Evolutionary conservation across 1,284 basidiomycete species (phyloP).

Genomic region (Macrocystidia cucumis): DNA sequence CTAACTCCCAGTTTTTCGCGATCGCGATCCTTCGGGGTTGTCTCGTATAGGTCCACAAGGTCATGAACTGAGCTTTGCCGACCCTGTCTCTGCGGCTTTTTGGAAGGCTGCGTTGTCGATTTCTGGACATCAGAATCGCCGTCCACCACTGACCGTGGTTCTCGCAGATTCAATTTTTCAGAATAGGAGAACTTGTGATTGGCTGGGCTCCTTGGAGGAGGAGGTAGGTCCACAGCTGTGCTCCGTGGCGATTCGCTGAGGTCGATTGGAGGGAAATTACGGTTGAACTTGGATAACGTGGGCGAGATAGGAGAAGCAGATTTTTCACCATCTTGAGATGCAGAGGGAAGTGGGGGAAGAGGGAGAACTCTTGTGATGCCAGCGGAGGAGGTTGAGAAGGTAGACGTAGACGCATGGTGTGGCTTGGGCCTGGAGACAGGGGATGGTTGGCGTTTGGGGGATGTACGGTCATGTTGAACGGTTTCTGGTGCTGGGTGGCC

Average conservation of each 20-base stretch:
- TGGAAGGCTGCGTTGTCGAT: no score
- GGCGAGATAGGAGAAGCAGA: slow-evolving; percentile 19
- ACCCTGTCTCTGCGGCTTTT: slow-evolving; percentile 32
- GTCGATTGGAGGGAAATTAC: slow-evolving; percentile 24
- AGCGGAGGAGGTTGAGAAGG: no score
- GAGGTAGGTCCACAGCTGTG: slow-evolving; percentile 56
- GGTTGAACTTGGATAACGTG: slow-evolving; percentile 25
- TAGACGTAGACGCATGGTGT: no score
- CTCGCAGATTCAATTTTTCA: no score
- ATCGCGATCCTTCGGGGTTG: no score
- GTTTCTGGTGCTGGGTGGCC: slow-evolving; percentile 41
- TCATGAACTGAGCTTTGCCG: slow-evolving; percentile 77
- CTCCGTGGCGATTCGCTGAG: slow-evolving; percentile 25
- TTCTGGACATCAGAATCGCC: no score
- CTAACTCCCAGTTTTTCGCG: no score
- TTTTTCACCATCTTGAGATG: no score
- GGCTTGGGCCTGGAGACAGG: no score
- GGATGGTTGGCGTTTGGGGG: not conserved
- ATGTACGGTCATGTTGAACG: slow-evolving; percentile 25
- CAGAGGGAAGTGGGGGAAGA: slow-evolving; percentile 7
- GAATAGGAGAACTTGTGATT: slow-evolving; percentile 16
- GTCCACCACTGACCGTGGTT: no score
- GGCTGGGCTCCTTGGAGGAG: slow-evolving; percentile 44
- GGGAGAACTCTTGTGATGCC: no score
- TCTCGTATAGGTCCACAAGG: slow-evolving; percentile 68